Percentiles rank a stretch among this genome's conserved stretches.
Conservation (phyloP, 108 stramenopile species). For the Cyclotella kingstonii region DNA sequence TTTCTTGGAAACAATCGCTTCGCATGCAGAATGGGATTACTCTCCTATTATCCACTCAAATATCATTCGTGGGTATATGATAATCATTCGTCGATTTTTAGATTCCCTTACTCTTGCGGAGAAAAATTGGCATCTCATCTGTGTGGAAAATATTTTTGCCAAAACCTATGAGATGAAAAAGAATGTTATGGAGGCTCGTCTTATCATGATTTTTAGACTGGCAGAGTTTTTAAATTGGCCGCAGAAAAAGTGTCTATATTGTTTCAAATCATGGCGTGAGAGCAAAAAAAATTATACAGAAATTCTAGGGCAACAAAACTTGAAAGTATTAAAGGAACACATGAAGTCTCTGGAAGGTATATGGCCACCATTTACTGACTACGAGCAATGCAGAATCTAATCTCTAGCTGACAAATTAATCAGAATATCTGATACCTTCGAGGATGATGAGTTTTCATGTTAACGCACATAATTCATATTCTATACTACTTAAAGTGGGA, state of each 20-base stretch:
- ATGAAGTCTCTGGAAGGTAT: slow-evolving; percentile 20
- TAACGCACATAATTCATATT: too few species aligned
- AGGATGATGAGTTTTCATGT: too few species aligned
- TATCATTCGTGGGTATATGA: slow-evolving; percentile 34
- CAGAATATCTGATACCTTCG: too few species aligned
- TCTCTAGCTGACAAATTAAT: too few species aligned
- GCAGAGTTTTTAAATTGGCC: slow-evolving; percentile 37
- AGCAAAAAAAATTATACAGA: slow-evolving; percentile 22
- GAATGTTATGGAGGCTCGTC: slow-evolving; percentile 11
- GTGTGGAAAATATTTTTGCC: slow-evolving; percentile 27
- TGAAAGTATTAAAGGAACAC: slow-evolving; percentile 15
- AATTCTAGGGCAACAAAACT: slow-evolving; percentile 4
- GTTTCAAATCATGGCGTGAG: slow-evolving; percentile 35
- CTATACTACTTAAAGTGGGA: too few species aligned
- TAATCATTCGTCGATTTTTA: slow-evolving; percentile 27
- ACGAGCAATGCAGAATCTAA: slow-evolving; percentile 15
- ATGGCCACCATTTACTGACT: slow-evolving; percentile 21
- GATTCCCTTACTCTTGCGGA: slow-evolving; percentile 14
- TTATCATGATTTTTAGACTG: slow-evolving; percentile 1
- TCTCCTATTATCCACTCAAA: slow-evolving; percentile 16
- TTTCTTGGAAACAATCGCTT: slow-evolving; percentile 28
- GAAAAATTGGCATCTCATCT: slow-evolving; percentile 24
- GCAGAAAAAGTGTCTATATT: slow-evolving; percentile 13
- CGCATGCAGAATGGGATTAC: slow-evolving; percentile 29
- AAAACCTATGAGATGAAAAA: slow-evolving; percentile 16